Evolutionary conservation across 2,329 filamentous ascomycete species (phyloP).

Genomic region (Daldinia eschscholtzii): DNA sequence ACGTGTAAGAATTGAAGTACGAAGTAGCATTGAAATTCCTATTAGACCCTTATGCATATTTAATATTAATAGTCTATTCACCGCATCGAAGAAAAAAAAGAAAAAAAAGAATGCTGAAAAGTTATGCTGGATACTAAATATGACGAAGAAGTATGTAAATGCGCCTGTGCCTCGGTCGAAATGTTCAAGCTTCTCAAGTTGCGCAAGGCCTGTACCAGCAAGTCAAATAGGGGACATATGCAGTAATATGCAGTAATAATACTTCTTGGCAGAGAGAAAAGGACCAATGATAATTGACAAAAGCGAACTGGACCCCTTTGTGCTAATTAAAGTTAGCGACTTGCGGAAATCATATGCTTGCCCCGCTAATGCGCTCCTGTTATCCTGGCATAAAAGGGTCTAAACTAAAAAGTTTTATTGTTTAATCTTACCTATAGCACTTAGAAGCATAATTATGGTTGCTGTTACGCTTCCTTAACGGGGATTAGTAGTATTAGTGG

Average conservation of each 20-base stretch:
- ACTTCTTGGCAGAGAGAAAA: conserved; percentile 12
- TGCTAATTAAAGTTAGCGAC: conserved; percentile 36
- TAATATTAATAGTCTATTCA: neutral
- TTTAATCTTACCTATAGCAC: conserved; percentile 9
- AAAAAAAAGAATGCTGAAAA: neutral
- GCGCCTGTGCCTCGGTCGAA: conserved; percentile 1
- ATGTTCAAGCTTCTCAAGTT: neutral
- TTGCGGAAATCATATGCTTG: conserved; percentile 32
- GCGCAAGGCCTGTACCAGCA: too few species aligned
- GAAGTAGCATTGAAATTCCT: neutral
- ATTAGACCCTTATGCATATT: conserved; percentile 2
- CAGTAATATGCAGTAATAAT: neutral
- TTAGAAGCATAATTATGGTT: conserved; percentile 5
- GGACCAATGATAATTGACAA: conserved; percentile 25
- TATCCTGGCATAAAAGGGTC: conserved; percentile 24
- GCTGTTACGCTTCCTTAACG: conserved; percentile 14
- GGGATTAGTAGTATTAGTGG: conserved; percentile 1
- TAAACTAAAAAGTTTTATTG: conserved; percentile 35
- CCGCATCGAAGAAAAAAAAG: neutral
- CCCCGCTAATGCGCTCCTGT: neutral
- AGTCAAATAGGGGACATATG: neutral
- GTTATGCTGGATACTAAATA: neutral
- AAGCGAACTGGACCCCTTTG: conserved; percentile 14
- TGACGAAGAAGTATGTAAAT: neutral
- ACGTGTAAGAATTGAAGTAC: neutral